A percentile compares a stretch with the other conserved stretches of the same genome.
phyloP scores from a whole-genome alignment of 495 filamentous ascomycete species.

The Penicillium chermesinum region DNA sequence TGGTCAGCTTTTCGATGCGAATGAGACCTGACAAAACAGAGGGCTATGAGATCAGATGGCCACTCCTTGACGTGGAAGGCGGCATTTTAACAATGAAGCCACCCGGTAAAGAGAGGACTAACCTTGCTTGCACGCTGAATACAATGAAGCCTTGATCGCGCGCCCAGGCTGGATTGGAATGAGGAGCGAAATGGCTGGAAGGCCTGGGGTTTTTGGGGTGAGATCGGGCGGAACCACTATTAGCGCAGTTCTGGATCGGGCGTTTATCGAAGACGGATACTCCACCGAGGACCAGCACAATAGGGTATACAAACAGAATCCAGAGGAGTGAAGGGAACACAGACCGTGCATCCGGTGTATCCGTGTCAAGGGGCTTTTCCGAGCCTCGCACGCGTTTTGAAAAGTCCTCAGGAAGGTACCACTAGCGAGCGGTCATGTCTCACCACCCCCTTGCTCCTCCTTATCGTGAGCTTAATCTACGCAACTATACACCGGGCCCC shows the following conservation, averaged over 20 bases:
- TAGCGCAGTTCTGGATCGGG: background rate
- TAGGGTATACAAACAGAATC: background rate
- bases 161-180: slow-evolving; percentile 13
- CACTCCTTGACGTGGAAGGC: background rate
- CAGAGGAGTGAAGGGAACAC: background rate
- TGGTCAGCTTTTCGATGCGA: slow-evolving; percentile 9
- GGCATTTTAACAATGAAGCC: background rate
- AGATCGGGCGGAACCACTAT: background rate
- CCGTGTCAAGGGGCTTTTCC: slow-evolving; percentile 12
- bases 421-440: slow-evolving; percentile 11
- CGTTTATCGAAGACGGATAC: background rate
- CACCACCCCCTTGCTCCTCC: background rate
- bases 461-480: too few relatives aligned
- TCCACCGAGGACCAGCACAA: background rate
- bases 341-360: background rate
- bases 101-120: slow-evolving; percentile 4
- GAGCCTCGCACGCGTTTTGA: slow-evolving; percentile 17
- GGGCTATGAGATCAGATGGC: background rate
- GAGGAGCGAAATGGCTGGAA: slow-evolving; percentile 8
- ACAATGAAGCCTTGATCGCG: background rate
- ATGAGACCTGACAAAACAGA: background rate
- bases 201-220: slow-evolving; percentile 24
- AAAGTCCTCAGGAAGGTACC: background rate
- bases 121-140: slow-evolving; percentile 11
- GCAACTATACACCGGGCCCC: too few relatives aligned